Evolutionary conservation across 1,284 basidiomycete species (phyloP), one percentile per base, ranked within the genome.

Genomic region (Apiotrichum gamsii): DNA sequence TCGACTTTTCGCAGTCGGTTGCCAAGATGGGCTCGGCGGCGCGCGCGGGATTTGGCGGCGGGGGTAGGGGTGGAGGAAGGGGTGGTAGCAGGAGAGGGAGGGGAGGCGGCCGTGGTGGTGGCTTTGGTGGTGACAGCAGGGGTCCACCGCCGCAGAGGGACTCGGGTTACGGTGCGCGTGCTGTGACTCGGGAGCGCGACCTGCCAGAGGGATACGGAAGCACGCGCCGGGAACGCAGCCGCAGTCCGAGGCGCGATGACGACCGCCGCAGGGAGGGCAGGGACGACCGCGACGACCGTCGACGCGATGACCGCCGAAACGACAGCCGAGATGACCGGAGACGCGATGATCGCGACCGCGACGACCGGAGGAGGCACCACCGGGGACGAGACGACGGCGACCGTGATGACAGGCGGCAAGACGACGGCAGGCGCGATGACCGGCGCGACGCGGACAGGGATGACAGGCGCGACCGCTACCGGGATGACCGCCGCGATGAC

Each of bases 1-100:
- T 99, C 54, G 93, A 96, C 73, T 96, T 97, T 75, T 89, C 86
- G 3, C 89, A 95, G 77, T 94, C 90, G 24, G 95, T 99, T 8
- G 75, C 76, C 31, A 76, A 77, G 58, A 72, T 80, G 58, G 40
- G 40, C n/a, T 24, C 28, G 18, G 40, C 40, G n/a, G 75, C 75
- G 53, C 69, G 72, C n/a, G 63, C 69, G 8, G 75, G 75, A 43
- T 50, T 64, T 40, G 58, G 21, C 31, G 51, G 36, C 33, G 47
- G 55, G 5, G 55, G 65, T 15, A 51, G 68, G 5, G 56, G 61
- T 11, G 53, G 66, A 4, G 61, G 62, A 11, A 49, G 69, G 9
- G 51, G 58, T 4, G 54, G 58, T 0, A 11, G 8, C 8, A 58
- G 69, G 45, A 11, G 25, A 28, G 62, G 59, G 34, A 58, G 69